These are phyloP conservation scores for Alternaria atra DNA, from an alignment of 2,329 filamentous ascomycete species.

Conservation along the genomic window DNA sequence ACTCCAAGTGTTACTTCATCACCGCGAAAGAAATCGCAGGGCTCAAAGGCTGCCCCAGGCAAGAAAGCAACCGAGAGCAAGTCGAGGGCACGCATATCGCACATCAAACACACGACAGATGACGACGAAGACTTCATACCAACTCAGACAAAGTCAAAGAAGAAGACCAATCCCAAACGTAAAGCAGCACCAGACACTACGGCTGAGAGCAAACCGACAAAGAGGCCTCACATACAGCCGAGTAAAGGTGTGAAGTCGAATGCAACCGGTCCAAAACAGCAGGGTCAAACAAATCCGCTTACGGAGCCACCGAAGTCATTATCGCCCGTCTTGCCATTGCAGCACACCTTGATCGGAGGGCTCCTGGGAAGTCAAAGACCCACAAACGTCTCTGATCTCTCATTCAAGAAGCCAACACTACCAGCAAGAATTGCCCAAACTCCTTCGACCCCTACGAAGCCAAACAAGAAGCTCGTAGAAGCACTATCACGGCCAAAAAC, in stretches of 20 bases:
- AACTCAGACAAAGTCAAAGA: slow-evolving; percentile 3
- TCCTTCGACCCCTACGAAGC: slow-evolving; percentile 26
- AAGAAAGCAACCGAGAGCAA: not conserved
- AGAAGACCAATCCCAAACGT: slow-evolving; percentile 16
- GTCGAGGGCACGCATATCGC: slow-evolving; percentile 3
- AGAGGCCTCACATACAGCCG: not conserved
- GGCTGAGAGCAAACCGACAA: not conserved
- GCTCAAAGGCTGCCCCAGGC: not conserved
- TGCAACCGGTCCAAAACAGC: not conserved
- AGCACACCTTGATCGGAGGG: slow-evolving; percentile 23
- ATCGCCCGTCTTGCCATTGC: slow-evolving; percentile 8
- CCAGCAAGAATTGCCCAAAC: slow-evolving; percentile 15
- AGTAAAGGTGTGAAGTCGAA: not conserved
- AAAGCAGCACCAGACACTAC: slow-evolving; percentile 8
- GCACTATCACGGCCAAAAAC: slow-evolving; percentile 13
- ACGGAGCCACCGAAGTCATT: slow-evolving; percentile 3
- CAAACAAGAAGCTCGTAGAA: slow-evolving; percentile 7
- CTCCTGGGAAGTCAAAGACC: slow-evolving; percentile 20
- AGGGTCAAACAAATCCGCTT: not conserved
- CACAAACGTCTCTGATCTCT: not conserved
- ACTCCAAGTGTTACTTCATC: not conserved
- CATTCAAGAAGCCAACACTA: slow-evolving; percentile 31
- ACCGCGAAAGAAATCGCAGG: slow-evolving; percentile 6
- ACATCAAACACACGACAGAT: slow-evolving; percentile 12
- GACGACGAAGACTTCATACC: slow-evolving; percentile 24